phyloP scores from a whole-genome alignment of 2,329 filamentous ascomycete species.

The Talaromyces sp. region DNA sequence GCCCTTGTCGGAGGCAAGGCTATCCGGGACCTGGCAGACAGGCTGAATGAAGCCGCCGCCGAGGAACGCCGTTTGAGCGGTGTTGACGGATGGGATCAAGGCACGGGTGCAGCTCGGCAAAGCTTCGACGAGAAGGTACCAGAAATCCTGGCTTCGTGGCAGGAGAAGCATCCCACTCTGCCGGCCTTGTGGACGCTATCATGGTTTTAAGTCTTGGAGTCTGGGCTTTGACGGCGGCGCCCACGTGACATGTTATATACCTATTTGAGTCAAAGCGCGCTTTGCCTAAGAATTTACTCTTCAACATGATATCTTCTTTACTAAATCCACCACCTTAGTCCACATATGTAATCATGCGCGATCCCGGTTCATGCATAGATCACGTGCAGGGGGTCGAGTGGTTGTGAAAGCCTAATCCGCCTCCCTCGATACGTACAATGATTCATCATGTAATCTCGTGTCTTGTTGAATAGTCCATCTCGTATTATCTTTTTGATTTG shows the following conservation, averaged over 20 bases:
- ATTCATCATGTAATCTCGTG: neutral
- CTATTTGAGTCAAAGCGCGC: neutral
- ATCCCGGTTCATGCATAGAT: neutral
- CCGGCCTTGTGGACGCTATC: conserved; percentile 91
- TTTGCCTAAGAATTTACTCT: neutral
- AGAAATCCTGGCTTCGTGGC: conserved; percentile 86
- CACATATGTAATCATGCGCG: neutral
- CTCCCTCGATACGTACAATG: neutral
- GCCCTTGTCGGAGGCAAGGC: conserved; percentile 83
- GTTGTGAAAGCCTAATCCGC: neutral
- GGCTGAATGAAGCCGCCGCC: conserved; percentile 71
- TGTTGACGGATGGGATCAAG: conserved; percentile 62
- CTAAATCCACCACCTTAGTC: neutral
- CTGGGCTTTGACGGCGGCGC: neutral
- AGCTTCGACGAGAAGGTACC: conserved; percentile 92
- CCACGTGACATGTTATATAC: neutral
- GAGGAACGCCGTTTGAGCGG: conserved; percentile 69
- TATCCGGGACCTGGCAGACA: conserved; percentile 85
- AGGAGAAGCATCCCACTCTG: conserved; percentile 87
- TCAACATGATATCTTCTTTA: neutral
- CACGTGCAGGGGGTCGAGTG: neutral
- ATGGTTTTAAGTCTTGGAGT: conserved; percentile 48
- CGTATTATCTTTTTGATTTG: neutral
- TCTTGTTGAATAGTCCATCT: neutral
- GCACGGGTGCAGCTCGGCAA: conserved; percentile 59